Percentiles rank a stretch among this genome's conserved stretches.
Conservation (phyloP, 257 asterid species). For the Apocynum venetum region DNA sequence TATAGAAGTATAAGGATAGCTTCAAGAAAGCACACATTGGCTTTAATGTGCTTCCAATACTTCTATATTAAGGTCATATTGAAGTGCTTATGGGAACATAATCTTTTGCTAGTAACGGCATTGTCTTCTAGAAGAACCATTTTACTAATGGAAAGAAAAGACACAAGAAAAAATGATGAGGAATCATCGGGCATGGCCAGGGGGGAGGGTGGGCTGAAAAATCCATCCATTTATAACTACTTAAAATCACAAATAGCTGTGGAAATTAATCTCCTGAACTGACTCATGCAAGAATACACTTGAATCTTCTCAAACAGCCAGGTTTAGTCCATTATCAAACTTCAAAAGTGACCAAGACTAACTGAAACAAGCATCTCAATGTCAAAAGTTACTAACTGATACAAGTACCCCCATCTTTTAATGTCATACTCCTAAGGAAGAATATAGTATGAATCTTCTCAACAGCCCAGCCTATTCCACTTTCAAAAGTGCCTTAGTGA, state of each 20-base stretch:
- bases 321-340: no score
- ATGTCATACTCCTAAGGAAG: not conserved
- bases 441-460: not conserved
- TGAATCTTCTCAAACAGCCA: not conserved
- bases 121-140: not conserved
- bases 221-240: not conserved
- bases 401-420: not conserved
- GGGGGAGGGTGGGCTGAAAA: not conserved
- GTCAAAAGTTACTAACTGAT: not conserved
- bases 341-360: no score
- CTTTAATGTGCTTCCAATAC: not conserved
- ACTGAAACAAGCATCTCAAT: no score
- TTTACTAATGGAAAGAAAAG: not conserved
- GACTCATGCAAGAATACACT: not conserved
- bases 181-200: not conserved
- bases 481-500: not conserved
- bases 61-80: not conserved
- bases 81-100: not conserved
- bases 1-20: not conserved
- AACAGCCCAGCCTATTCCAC: not conserved
- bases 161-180: not conserved
- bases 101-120: not conserved
- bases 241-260: not conserved
- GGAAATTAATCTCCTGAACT: not conserved
- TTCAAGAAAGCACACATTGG: not conserved